These are phyloP conservation scores for Metschnikowia bowlesiae DNA, from an alignment of 805 yeast species.

Conservation along the genomic window DNA sequence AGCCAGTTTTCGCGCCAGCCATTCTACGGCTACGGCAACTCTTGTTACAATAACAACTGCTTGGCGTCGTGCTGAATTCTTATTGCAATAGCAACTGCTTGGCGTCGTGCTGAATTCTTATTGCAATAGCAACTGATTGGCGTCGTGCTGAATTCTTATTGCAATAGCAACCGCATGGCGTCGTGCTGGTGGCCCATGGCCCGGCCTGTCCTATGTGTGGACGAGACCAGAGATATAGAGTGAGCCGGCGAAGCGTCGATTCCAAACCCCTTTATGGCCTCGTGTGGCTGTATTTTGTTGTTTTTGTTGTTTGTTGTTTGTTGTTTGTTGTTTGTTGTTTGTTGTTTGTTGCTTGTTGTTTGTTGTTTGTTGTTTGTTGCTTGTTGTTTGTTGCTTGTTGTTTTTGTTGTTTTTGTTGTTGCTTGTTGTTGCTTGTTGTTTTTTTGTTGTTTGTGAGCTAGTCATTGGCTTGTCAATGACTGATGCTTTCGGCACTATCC, in stretches of 20 bases:
- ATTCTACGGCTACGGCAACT: conserved; percentile 30
- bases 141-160: conserved; percentile 25
- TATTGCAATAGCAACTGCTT: conserved; percentile 26
- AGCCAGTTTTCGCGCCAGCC: conserved; percentile 11
- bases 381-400: no score
- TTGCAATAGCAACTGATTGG: conserved; percentile 23
- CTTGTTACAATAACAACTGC: conserved; percentile 28
- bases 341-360: no score
- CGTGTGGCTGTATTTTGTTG: neutral
- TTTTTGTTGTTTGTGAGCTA: no score
- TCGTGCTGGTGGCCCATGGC: conserved; percentile 5
- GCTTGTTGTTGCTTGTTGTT: no score
- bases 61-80: conserved; percentile 20
- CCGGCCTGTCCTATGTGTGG: no score
- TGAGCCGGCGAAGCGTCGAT: neutral
- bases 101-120: conserved; percentile 27
- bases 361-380: no score
- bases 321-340: no score
- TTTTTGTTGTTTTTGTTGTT: no score
- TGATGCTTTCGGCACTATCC: neutral
- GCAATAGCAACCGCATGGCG: conserved; percentile 20
- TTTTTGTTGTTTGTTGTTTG: no score
- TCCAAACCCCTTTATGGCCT: neutral
- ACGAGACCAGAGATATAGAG: neutral
- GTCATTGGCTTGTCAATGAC: neutral